A percentile compares a stretch with the other conserved stretches of the same genome.
Conservation (phyloP, 1,284 basidiomycete species). For the Heterobasidion annosum region DNA sequence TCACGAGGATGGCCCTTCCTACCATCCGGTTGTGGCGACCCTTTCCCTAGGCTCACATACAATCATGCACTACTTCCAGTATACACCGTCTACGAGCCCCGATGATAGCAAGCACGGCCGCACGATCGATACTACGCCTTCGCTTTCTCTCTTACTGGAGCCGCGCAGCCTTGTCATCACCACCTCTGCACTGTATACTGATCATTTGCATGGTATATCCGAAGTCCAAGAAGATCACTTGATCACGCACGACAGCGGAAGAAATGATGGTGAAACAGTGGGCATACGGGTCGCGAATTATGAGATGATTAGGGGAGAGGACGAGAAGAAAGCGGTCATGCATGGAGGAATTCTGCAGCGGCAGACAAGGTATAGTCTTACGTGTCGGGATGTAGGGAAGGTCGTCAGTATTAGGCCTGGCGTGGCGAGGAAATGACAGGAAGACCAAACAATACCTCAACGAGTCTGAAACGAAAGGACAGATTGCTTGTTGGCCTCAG, state of each 20-base stretch:
- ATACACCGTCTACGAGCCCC: constrained; percentile 21
- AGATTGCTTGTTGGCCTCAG: no score
- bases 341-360: constrained; percentile 46
- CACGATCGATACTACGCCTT: constrained; percentile 53
- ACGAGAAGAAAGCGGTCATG: constrained; percentile 26
- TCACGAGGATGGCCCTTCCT: constrained; percentile 88
- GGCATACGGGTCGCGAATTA: constrained; percentile 41
- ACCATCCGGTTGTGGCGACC: constrained; percentile 84
- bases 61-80: constrained; percentile 80
- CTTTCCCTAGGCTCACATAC: constrained; percentile 81
- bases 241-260: constrained; percentile 8
- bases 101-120: constrained; percentile 24
- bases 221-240: constrained; percentile 40
- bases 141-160: constrained; percentile 71
- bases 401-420: constrained; percentile 25
- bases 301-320: constrained; percentile 33
- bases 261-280: not conserved
- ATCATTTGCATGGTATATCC: constrained; percentile 72
- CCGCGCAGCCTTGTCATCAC: constrained; percentile 78
- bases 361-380: constrained; percentile 69
- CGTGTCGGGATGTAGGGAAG: constrained; percentile 76
- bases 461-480: no score
- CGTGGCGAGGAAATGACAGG: constrained; percentile 10
- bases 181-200: constrained; percentile 55
- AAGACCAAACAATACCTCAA: not conserved